phyloP scores from a whole-genome alignment of 169 alveolate genomes.

The Cryptosporidium sp. region DNA sequence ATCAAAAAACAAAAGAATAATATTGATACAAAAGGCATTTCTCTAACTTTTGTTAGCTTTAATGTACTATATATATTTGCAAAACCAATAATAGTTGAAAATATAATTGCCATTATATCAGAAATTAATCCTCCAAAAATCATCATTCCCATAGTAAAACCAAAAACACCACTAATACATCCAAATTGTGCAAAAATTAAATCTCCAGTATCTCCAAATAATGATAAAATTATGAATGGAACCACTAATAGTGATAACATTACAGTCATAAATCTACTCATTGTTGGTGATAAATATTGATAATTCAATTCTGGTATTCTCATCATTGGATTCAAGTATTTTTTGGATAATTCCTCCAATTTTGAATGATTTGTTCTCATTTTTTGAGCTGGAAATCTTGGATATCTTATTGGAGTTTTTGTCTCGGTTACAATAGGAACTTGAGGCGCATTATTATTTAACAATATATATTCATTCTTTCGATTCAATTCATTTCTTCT shows the following conservation, averaged over 20 bases:
- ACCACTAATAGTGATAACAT: neutral
- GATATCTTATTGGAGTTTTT: slow-evolving; percentile 20
- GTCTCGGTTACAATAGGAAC: slow-evolving; percentile 39
- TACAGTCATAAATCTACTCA: slow-evolving; percentile 58
- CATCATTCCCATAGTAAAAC: slow-evolving; percentile 53
- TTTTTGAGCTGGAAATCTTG: slow-evolving; percentile 71
- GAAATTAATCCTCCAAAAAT: slow-evolving; percentile 49
- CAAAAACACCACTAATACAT: slow-evolving; percentile 58
- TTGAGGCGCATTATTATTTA: slow-evolving; percentile 55
- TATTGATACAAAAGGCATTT: slow-evolving; percentile 61
- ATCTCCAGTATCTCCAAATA: slow-evolving; percentile 72
- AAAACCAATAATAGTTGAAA: slow-evolving; percentile 26
- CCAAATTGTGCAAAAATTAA: slow-evolving; percentile 73
- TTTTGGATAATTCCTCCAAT: slow-evolving; percentile 34
- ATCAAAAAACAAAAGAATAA: slow-evolving; percentile 44
- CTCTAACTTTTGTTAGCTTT: slow-evolving; percentile 56
- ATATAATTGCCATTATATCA: slow-evolving; percentile 12
- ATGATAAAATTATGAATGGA: slow-evolving; percentile 34
- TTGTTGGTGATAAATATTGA: slow-evolving; percentile 54
- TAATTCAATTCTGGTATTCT: slow-evolving; percentile 68
- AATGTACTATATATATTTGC: slow-evolving; percentile 51
- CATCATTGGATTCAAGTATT: slow-evolving; percentile 54
- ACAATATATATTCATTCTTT: neutral
- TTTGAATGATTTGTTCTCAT: slow-evolving; percentile 48
- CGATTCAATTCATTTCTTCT: slow-evolving; percentile 7